phyloP scores from a whole-genome alignment of 2,329 filamentous ascomycete species.

The Cladosporium sp. region DNA sequence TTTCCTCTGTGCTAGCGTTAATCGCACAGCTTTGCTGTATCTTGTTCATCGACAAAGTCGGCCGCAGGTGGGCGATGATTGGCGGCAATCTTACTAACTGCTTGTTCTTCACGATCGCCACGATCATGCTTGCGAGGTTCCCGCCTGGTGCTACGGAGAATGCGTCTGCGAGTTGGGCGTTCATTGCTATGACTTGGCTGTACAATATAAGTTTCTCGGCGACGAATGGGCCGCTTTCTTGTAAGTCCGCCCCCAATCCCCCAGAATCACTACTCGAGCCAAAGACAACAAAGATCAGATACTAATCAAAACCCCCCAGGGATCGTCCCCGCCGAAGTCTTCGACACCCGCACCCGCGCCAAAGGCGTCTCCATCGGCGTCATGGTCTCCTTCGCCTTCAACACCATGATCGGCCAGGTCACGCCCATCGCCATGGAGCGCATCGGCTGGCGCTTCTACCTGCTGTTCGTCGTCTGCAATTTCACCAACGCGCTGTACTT shows the following conservation, averaged over 20 bases:
- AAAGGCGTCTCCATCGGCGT: conserved; percentile 76
- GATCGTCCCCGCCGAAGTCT: conserved; percentile 48
- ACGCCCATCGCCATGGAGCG: conserved; percentile 62
- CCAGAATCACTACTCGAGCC: not conserved
- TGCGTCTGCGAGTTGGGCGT: conserved; percentile 64
- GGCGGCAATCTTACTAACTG: conserved; percentile 71
- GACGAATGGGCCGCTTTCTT: conserved; percentile 68
- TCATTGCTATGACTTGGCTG: conserved; percentile 75
- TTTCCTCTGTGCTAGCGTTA: conserved; percentile 70
- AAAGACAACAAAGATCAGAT: not conserved
- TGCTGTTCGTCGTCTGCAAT: conserved; percentile 68
- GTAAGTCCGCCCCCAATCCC: conserved; percentile 28
- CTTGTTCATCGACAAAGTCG: conserved; percentile 67
- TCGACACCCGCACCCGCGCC: conserved; percentile 73
- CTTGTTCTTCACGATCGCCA: conserved; percentile 71
- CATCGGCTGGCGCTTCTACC: conserved; percentile 60
- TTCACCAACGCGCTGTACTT: conserved; percentile 69
- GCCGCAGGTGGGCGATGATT: conserved; percentile 73
- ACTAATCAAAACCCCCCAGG: not conserved
- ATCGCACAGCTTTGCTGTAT: conserved; percentile 70
- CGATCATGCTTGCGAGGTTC: conserved; percentile 59
- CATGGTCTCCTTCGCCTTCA: conserved; percentile 71
- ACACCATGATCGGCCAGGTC: conserved; percentile 73
- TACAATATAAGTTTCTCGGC: conserved; percentile 78
- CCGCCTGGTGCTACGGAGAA: conserved; percentile 59